Base-by-base conservation (phyloP, 495 filamentous ascomycete genomes). In the Penicillium crystallinum region DNA sequence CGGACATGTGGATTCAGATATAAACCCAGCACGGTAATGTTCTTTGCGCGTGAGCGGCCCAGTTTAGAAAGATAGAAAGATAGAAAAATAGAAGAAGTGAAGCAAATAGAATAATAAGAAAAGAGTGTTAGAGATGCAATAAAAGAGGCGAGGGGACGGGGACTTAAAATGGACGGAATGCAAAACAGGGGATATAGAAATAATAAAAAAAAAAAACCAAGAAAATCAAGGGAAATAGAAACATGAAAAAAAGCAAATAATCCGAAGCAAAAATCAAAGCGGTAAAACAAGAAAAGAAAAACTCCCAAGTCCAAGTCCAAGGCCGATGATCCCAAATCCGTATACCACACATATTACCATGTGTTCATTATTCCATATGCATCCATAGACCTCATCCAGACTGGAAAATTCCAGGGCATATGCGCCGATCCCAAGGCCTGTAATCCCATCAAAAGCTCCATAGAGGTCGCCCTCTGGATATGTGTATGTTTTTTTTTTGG, bases 41-140 rank as follows among this genome's bases (percentile, higher is more conserved):
- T 63, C 57, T 65, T 73, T 65, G 43, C 68, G 71, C 53, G 62
- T 55, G 54, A 76, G 75, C 61, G 53, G 42, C 40, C 45, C 49
- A 53, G 49, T 65, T 54, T 63, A 65, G 27, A 49, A 52, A 38
- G 29, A 6, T 18, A 36, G 17, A 51, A 47, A 40, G 37, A 30
- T 45, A 29, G 51, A 31, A 19, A 14, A 49, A 40, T 50, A 45
- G 40, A 46, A 58, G 25, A 43, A 51, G 49, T n/a, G n/a, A n/a
- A n/a, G n/a, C n/a, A n/a, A n/a, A n/a, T n/a, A n/a, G n/a, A 47
- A 37, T 37, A 41, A 39, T 39, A 58, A 38, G 44, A 46, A 60
- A 45, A 52, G 45, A 54, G 18, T 2, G 58, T 50, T 39, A 45
- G 15, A 51, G 33, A 46, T 39, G 38, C 46, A 54, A 49, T 55